Evolutionary conservation across 2,329 filamentous ascomycete genomes (phyloP), one percentile per base, ranked within the genome.

Genomic region (Fonsecaea nubica): DNA sequence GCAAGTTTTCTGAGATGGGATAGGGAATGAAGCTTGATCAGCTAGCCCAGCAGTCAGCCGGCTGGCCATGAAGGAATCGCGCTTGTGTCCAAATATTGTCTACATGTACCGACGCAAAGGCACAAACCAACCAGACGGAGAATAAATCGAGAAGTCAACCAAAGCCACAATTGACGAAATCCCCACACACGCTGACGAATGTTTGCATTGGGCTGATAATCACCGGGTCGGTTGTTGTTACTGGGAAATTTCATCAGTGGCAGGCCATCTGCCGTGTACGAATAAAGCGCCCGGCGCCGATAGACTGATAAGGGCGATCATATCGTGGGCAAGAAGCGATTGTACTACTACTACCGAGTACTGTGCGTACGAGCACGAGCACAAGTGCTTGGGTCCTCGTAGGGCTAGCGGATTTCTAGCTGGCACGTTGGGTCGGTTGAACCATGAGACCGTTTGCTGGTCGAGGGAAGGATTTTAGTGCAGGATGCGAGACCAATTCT

Each of bases 391-490:
- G 30, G 30, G 30, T 32, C 30, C 12, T 38, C 45, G 57, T 48
- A 61, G 48, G 33, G 45, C 58, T 52, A 60, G 58, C 25, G 45
- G 32, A 35, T 15, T 40, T 10, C 6, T 6, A 10, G 35, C 33
- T 54, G 48, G 52, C 58, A 61, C 58, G 45, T 40, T 61, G 9
- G 58, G 12, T 32, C 45, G 58, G 42, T 48, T 61, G 10, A 42
- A 53, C 7, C 8, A 38, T 33, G 33, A 52, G 32, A 10, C 33
- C 58, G 48, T 25, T n/a, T 25, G 36, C 50, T 36, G 13, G 25
- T 7, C 32, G 18, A 38, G 3, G n/a, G 30, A 3, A 32, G 30
- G 42, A 21, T 3, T 18, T 40, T 38, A 53, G 58, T 40, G n/a
- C 9, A 61, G 25, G 45, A 36, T 61, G 18, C 12, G 33, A 61